These are phyloP conservation scores for Adansonia madagascariensis DNA, from an alignment of 441 rosid genomes.

Conservation along the genomic window DNA sequence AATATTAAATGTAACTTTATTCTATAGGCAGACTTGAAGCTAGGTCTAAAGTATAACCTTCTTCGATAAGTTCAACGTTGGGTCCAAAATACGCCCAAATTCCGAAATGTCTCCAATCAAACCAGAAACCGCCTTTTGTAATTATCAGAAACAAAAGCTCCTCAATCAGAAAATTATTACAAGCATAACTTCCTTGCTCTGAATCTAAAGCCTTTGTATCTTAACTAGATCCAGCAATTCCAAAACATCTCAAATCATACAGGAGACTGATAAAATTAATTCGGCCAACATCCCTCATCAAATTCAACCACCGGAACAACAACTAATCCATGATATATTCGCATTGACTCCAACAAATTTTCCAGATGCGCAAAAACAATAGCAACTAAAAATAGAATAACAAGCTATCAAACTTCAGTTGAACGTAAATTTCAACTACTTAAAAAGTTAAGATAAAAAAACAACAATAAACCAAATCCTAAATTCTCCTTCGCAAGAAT, in stretches of 20 bases:
- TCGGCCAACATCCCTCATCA: conserved; percentile 1
- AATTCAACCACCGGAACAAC: conserved; percentile 9
- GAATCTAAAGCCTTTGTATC: neutral
- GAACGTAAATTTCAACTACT: neutral
- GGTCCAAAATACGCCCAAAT: conserved; percentile 5
- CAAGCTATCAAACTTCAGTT: neutral
- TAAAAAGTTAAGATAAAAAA: neutral
- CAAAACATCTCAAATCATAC: neutral
- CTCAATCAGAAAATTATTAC: neutral
- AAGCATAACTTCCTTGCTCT: neutral
- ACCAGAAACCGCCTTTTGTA: neutral
- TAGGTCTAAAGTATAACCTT: neutral
- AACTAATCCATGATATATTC: neutral
- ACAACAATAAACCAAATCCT: neutral
- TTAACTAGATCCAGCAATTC: conserved; percentile 21
- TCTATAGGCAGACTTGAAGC: neutral
- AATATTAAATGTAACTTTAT: neutral
- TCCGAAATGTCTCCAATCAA: conserved; percentile 9
- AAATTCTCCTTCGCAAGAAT: conserved; percentile 19
- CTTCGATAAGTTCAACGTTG: neutral
- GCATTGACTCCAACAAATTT: neutral
- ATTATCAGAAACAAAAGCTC: neutral
- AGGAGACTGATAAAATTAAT: neutral
- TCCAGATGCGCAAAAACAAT: neutral
- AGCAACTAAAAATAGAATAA: conserved; percentile 16